Conservation (phyloP, 192 early-diverging fungal species). For the Podila epigama region DNA sequence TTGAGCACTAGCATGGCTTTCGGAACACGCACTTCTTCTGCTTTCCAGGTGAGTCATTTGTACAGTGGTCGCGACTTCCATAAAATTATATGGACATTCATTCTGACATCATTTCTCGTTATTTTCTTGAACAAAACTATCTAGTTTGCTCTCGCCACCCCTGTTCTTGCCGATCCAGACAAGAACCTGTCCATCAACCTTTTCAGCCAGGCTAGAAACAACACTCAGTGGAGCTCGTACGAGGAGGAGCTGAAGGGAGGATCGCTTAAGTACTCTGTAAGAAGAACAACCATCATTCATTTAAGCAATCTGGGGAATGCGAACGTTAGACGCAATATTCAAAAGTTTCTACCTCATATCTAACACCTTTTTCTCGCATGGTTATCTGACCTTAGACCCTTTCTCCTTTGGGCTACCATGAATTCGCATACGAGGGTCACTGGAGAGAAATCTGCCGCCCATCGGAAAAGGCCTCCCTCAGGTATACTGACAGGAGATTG, state of each 20-base stretch:
- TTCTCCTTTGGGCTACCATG: slow-evolving; percentile 64
- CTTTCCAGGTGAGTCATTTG: slow-evolving; percentile 52
- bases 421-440: slow-evolving; percentile 69
- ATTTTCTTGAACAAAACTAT: slow-evolving; percentile 22
- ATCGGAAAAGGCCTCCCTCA: slow-evolving; percentile 64
- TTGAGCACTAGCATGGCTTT: slow-evolving; percentile 77
- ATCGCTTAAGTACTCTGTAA: slow-evolving; percentile 64
- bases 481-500: slow-evolving; percentile 30
- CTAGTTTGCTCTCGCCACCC: slow-evolving; percentile 68
- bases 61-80: not conserved
- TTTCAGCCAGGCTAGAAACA: slow-evolving; percentile 68
- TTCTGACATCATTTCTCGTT: slow-evolving; percentile 3
- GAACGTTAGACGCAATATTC: too few species aligned
- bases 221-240: slow-evolving; percentile 72
- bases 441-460: slow-evolving; percentile 84
- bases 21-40: slow-evolving; percentile 71
- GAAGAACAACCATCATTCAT: not conserved
- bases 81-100: not conserved
- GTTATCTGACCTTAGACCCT: too few species aligned
- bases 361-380: too few species aligned
- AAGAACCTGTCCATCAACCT: slow-evolving; percentile 69
- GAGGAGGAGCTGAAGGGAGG: slow-evolving; percentile 75
- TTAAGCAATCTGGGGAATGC: not conserved
- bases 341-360: too few species aligned
- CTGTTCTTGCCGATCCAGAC: slow-evolving; percentile 77